A percentile compares a stretch with the other conserved stretches of the same genome.
These are phyloP conservation scores for Besnoitia besnoiti DNA, from an alignment of 169 alveolate genomes.

Conservation along the genomic window DNA sequence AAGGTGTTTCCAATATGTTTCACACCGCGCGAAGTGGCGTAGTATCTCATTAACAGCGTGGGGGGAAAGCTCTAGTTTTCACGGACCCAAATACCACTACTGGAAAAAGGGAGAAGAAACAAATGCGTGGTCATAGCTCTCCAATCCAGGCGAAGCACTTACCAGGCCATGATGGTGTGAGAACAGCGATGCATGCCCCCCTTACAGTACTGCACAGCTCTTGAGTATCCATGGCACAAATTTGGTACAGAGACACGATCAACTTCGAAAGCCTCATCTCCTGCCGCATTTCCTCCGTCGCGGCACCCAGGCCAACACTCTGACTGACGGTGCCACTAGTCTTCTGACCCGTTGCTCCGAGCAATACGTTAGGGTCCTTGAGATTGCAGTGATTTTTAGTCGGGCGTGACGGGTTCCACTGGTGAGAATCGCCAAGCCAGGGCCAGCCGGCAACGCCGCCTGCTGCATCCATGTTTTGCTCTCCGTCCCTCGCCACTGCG, in stretches of 20 bases:
- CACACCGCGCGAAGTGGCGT: too few relatives aligned
- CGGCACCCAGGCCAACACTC: not conserved
- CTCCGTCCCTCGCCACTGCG: not conserved
- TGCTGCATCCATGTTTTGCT: not conserved
- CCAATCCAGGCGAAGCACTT: too few relatives aligned
- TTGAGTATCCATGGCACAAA: conserved; percentile 34
- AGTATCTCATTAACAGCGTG: too few relatives aligned
- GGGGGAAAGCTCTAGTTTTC: too few relatives aligned
- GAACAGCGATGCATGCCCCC: conserved; percentile 8
- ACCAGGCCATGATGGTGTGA: conserved; percentile 29
- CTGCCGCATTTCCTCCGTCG: conserved; percentile 27
- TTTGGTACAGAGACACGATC: conserved; percentile 25
- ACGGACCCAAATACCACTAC: too few relatives aligned
- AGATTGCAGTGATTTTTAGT: too few relatives aligned
- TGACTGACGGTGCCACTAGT: not conserved
- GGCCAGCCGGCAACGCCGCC: not conserved
- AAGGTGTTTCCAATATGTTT: too few relatives aligned
- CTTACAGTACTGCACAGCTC: conserved; percentile 39
- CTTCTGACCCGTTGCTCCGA: not conserved
- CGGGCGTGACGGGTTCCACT: not conserved
- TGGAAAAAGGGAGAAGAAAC: too few relatives aligned
- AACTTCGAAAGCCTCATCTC: conserved; percentile 25
- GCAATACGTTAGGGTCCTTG: not conserved
- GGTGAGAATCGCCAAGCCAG: not conserved
- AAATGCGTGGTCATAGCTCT: too few relatives aligned